Base-by-base conservation (phyloP, 495 filamentous ascomycete genomes). In the Cenococcum geophilum region DNA sequence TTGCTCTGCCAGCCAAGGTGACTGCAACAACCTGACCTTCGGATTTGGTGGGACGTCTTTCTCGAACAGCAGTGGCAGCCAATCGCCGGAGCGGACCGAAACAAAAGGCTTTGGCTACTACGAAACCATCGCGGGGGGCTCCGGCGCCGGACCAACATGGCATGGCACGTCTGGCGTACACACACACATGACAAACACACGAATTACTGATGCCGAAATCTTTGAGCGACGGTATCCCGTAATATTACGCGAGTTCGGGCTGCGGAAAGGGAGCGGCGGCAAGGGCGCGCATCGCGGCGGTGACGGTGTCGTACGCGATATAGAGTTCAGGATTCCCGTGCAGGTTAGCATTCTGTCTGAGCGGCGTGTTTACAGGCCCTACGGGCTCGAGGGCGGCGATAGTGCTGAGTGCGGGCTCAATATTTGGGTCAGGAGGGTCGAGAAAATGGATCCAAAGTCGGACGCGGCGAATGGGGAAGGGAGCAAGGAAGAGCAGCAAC, bases 131-230 rank as follows among this genome's bases (percentile, higher is more conserved):
- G 91, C 92, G 1, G 93, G 93, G 25, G 93, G 93, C 9, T 88
- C 84, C 64, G 93, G 93, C 55, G 93, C 93, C 0, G 92, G 92
- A 0, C 82, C 88, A 0, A 80, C 81, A 37, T 98, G 93, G 93
- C 81, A 89, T 57, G 93, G 93, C 48, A 91, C 91, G 8, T 86
- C 82, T 54, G 93, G 93, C 47, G 89, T 97, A 48, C 93, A 98
- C 71, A 87, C 85, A 21, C 92, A 97, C 74, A 98, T 97, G 92
- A 98, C 93, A n/a, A 98, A 98, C 73, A 98, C 93, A 5, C 84
- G 93, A 0, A 97, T 97, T 70, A 98, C 93, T 0, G 93, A 98
- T 75, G 80, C 89, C 0, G 93, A 98, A 66, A 84, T 97, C n/a
- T 92, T 98, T 67, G 93, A 98, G 74, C 81, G 92, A 1, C 82